Evolutionary conservation across 2,329 filamentous ascomycete species (phyloP), one percentile per base, ranked within the genome.

Genomic region (Botryotinia narcissicola): DNA sequence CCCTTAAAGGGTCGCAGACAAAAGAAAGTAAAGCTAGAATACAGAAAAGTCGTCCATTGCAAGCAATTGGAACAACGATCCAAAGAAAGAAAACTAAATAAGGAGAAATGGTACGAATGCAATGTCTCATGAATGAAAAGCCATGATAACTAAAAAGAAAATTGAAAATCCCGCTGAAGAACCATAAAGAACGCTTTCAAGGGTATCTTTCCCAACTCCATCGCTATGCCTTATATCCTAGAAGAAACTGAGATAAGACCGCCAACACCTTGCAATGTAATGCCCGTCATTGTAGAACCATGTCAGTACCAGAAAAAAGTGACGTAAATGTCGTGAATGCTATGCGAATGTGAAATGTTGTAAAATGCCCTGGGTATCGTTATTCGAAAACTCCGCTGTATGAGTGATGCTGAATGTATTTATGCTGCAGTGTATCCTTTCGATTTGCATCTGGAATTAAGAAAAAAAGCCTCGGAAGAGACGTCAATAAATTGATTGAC

Each of bases 191-290:
- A 68, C 35, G 66, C 66, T 68, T 5, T 57, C 9, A 40, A 16
- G 48, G 66, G 48, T 69, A 69, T 69, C 66, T 69, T 32, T 22
- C n/a, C 25, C 4, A 68, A 68, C 66, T 44, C 66, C 66, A 69
- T 40, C 37, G 48, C 48, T 7, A 42, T 57, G 42, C 18, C 29
- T 63, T 40, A 20, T 48, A n/a, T 66, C 12, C 63, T 35, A 66
- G 63, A 48, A 20, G 25, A 18, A 48, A 8, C 7, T 29, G 32
- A 48, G 29, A 48, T 29, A 7, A 29, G 35, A 25, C 18, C 25
- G n/a, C 10, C 25, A 57, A 40, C 48, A 22, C 64, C 25, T 22
- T 57, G 37, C 66, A 69, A 44, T 69, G 66, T 25, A 22, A 25
- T 42, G n/a, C 66, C 35, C 48, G 16, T 57, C 25, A 54, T 68